A percentile compares a stretch with the other conserved stretches of the same genome.
These are phyloP conservation scores for Phytophthora pini DNA, from an alignment of 352 stramenopile species.

Conservation along the genomic window DNA sequence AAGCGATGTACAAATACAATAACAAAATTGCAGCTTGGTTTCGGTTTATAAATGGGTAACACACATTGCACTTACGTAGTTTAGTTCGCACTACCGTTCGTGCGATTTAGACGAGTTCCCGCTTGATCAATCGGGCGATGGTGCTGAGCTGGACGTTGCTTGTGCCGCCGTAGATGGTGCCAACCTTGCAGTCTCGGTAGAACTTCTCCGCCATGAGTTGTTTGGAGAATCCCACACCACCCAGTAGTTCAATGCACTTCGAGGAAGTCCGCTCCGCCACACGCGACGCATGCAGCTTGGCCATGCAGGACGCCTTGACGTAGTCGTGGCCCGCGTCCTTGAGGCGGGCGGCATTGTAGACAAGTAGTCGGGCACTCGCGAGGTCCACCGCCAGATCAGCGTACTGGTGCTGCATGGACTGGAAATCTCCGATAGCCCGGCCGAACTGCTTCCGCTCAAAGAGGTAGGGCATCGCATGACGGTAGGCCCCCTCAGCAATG, in stretches of 20 bases:
- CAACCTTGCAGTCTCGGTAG: constrained; percentile 96
- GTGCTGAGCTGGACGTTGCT: constrained; percentile 94
- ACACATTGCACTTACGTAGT: too few relatives aligned
- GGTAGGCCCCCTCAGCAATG: constrained; percentile 93
- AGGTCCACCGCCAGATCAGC: constrained; percentile 92
- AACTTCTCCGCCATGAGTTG: constrained; percentile 94
- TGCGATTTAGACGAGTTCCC: constrained; percentile 53
- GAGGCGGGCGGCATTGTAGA: constrained; percentile 92
- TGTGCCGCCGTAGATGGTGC: constrained; percentile 95
- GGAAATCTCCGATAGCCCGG: constrained; percentile 90
- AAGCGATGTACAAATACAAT: background rate
- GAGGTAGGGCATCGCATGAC: constrained; percentile 93
- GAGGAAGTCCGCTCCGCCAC: constrained; percentile 92
- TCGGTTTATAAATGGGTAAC: background rate
- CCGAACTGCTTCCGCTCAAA: constrained; percentile 94
- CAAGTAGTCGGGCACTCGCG: constrained; percentile 88
- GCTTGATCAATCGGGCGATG: constrained; percentile 82
- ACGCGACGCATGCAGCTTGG: constrained; percentile 92
- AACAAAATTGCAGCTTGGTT: background rate
- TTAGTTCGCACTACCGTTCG: too few relatives aligned
- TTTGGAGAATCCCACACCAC: constrained; percentile 93
- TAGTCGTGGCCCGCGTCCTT: constrained; percentile 92
- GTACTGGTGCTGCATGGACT: constrained; percentile 95
- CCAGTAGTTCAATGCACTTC: constrained; percentile 93
- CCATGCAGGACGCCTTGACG: constrained; percentile 95